Percentiles rank a stretch among this genome's conserved stretches.
Evolutionary conservation across 2,329 filamentous ascomycete genomes (phyloP).

Genomic region (Sporothrix inflata): DNA sequence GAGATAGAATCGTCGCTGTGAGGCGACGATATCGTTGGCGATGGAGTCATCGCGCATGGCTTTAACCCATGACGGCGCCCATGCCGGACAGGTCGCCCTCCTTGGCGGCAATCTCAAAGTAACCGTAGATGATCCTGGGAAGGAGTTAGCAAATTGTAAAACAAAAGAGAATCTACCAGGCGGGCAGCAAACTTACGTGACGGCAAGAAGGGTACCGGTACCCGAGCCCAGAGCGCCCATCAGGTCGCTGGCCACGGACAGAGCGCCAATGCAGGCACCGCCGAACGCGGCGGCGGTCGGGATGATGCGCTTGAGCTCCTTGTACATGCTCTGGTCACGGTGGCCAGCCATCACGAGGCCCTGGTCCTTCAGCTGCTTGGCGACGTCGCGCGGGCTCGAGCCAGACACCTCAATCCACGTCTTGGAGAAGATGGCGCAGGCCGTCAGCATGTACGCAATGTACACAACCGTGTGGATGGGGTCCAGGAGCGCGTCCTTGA

Average conservation of each 20-base stretch:
- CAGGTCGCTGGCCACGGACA: slow-evolving; percentile 93
- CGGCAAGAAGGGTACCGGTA: slow-evolving; percentile 96
- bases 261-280: slow-evolving; percentile 96
- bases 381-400: slow-evolving; percentile 94
- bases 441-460: slow-evolving; percentile 96
- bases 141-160: slow-evolving; percentile 63
- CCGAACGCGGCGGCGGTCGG: slow-evolving; percentile 97
- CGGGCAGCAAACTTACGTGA: slow-evolving; percentile 76
- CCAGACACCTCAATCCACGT: slow-evolving; percentile 99
- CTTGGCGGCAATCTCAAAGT: slow-evolving; percentile 99
- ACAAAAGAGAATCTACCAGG: background rate
- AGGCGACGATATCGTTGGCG: background rate
- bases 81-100: slow-evolving; percentile 90
- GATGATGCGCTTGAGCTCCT: slow-evolving; percentile 99
- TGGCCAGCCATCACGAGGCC: slow-evolving; percentile 99
- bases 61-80: slow-evolving; percentile 72
- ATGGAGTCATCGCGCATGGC: background rate
- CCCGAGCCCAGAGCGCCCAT: slow-evolving; percentile 94
- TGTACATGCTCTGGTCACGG: slow-evolving; percentile 99
- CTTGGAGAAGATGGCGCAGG: slow-evolving; percentile 96
- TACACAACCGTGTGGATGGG: slow-evolving; percentile 96
- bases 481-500: slow-evolving; percentile 95
- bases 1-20: background rate
- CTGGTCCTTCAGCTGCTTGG: slow-evolving; percentile 99
- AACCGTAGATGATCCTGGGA: slow-evolving; percentile 92